These are phyloP conservation scores for Apiotrichum porosum DNA, from an alignment of 1,284 basidiomycete species.

Conservation along the genomic window DNA sequence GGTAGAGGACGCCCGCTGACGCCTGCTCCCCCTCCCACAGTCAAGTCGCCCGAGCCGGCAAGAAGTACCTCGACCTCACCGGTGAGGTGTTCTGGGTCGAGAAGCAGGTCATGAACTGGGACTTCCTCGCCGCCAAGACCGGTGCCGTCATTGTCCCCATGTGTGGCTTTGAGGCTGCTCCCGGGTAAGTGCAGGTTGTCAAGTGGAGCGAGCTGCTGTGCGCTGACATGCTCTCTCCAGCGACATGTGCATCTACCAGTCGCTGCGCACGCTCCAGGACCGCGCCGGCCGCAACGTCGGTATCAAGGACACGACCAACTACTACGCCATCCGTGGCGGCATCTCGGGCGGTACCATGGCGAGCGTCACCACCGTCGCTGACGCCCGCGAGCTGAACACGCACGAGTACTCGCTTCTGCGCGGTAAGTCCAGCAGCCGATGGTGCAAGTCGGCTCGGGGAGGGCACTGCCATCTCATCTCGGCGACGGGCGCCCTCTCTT, in stretches of 20 bases:
- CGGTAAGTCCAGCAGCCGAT: no score
- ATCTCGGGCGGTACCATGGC: conserved; percentile 68
- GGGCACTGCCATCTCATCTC: no score
- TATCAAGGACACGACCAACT: conserved; percentile 51
- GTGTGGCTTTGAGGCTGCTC: conserved; percentile 68
- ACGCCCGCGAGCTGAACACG: conserved; percentile 22
- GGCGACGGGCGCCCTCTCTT: no score
- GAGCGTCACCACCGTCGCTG: conserved; percentile 54
- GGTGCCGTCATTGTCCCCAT: conserved; percentile 64
- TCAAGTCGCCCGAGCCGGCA: no score
- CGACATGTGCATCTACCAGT: conserved; percentile 60
- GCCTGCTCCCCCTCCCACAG: no score
- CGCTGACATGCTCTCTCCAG: conserved; percentile 12
- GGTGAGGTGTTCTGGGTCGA: conserved; percentile 57
- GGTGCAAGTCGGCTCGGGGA: no score
- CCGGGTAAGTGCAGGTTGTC: conserved; percentile 52
- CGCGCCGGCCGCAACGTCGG: conserved; percentile 39
- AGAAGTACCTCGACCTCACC: conserved; percentile 63
- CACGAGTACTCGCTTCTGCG: conserved; percentile 40
- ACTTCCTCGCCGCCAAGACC: conserved; percentile 62
- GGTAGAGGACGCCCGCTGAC: no score
- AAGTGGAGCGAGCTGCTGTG: not conserved
- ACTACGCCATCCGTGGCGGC: conserved; percentile 54
- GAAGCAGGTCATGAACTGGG: conserved; percentile 57
- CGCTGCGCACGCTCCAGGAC: conserved; percentile 50